These are phyloP conservation scores for Monsonia emarginata DNA, from an alignment of 441 rosid species.

Conservation along the genomic window DNA sequence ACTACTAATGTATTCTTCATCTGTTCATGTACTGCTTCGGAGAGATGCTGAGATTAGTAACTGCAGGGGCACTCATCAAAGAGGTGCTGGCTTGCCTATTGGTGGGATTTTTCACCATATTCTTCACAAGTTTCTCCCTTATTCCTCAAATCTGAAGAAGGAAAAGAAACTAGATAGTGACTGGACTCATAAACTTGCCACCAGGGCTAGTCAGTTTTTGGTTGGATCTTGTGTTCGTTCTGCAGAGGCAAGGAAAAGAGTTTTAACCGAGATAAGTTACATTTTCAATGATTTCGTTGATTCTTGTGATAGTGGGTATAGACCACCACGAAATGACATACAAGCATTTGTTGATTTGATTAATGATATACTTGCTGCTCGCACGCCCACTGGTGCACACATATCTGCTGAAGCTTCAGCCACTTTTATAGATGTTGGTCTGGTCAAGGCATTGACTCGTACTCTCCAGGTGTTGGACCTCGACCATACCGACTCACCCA, in stretches of 20 bases:
- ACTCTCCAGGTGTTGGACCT: conserved; percentile 86
- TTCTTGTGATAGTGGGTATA: conserved; percentile 42
- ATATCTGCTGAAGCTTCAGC: conserved; percentile 87
- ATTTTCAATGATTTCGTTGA: conserved; percentile 63
- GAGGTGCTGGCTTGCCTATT: conserved; percentile 30
- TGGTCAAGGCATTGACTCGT: conserved; percentile 65
- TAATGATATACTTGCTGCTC: conserved; percentile 82
- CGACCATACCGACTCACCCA: conserved; percentile 78
- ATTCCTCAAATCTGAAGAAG: conserved; percentile 51
- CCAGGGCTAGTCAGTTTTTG: conserved; percentile 71
- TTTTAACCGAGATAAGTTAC: conserved; percentile 61
- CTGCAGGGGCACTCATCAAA: conserved; percentile 48
- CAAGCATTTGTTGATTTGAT: conserved; percentile 70
- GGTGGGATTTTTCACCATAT: conserved; percentile 81
- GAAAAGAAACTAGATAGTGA: conserved; percentile 77
- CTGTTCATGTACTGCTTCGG: conserved; percentile 72
- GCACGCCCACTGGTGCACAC: conserved; percentile 73
- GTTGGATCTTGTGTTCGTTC: conserved; percentile 93
- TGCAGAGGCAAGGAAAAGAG: conserved; percentile 78
- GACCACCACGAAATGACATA: conserved; percentile 55
- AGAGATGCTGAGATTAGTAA: conserved; percentile 68
- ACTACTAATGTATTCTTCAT: conserved; percentile 70
- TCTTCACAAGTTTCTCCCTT: conserved; percentile 66
- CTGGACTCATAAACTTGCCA: conserved; percentile 83
- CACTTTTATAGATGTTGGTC: conserved; percentile 81